Conservation (phyloP, 768 basidiomycete genomes). For the Termitomyces sp. region DNA sequence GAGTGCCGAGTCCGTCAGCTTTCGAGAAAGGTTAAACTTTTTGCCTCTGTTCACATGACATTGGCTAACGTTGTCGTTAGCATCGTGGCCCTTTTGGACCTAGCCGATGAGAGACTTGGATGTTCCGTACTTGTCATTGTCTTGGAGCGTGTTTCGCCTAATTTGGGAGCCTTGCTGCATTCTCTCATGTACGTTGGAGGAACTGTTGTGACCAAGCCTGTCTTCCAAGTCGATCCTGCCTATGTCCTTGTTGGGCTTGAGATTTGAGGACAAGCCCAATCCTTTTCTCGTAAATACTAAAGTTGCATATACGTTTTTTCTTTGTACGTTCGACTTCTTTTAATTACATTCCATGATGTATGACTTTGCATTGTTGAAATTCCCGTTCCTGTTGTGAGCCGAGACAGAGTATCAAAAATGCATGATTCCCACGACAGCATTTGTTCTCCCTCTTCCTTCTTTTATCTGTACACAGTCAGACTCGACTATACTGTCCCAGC, state of each 20-base stretch:
- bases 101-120: conserved; percentile 78
- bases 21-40: conserved; percentile 71
- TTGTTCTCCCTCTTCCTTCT: neutral
- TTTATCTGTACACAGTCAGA: neutral
- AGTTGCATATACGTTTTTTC: neutral
- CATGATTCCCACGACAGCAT: neutral
- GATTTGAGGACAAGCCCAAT: conserved; percentile 35
- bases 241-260: conserved; percentile 86
- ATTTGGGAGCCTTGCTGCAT: conserved; percentile 72
- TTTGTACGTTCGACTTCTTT: neutral
- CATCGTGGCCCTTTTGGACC: conserved; percentile 81
- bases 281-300: neutral
- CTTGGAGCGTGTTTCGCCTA: conserved; percentile 66
- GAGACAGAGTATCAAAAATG: conserved; percentile 1
- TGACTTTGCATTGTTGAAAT: neutral
- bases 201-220: conserved; percentile 75
- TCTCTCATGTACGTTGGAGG: conserved; percentile 93
- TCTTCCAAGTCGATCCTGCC: conserved; percentile 67
- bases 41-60: neutral
- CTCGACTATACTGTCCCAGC: neutral
- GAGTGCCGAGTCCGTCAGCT: conserved; percentile 69
- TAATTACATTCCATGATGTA: neutral
- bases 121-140: conserved; percentile 78
- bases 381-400: neutral
- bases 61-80: conserved; percentile 29